Evolutionary conservation across 306 rosid genomes (phyloP).

Genomic region (Inga leiocalycina): DNA sequence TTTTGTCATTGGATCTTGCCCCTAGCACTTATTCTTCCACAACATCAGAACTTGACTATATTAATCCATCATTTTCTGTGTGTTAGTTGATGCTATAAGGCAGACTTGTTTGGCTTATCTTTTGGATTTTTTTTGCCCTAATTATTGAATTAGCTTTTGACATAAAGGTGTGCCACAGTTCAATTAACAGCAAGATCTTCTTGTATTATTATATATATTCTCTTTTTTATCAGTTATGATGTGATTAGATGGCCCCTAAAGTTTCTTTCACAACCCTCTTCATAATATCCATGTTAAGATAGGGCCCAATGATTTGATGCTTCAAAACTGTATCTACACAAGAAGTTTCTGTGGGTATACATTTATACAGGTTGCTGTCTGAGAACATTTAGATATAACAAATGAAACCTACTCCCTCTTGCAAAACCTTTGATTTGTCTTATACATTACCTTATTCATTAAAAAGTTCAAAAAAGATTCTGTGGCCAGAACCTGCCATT

Average conservation of each 20-base stretch:
- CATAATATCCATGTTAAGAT: constrained; percentile 7
- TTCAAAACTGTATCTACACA: constrained; percentile 5
- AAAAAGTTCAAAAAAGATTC: background rate
- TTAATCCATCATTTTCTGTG: constrained; percentile 35
- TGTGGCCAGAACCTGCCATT: background rate
- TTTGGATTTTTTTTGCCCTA: constrained; percentile 36
- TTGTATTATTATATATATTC: constrained; percentile 9
- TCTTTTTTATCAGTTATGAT: constrained; percentile 32
- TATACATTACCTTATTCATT: background rate
- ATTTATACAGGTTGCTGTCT: background rate
- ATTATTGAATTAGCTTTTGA: constrained; percentile 43
- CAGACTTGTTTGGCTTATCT: constrained; percentile 38
- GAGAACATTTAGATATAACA: background rate
- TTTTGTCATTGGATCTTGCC: constrained; percentile 39
- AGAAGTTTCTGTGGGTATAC: background rate
- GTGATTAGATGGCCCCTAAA: constrained; percentile 51
- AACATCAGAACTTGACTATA: constrained; percentile 26
- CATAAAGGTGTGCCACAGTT: constrained; percentile 34
- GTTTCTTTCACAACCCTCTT: constrained; percentile 39
- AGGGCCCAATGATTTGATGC: constrained; percentile 37
- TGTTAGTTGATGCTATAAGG: constrained; percentile 31
- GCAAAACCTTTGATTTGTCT: constrained; percentile 2
- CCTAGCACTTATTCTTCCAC: constrained; percentile 29
- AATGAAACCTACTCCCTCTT: background rate
- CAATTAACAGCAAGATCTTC: constrained; percentile 19